Evolutionary conservation across 2,329 filamentous ascomycete species (phyloP), one percentile per base, ranked within the genome.

Genomic region (Fusarium pseudonygamai): DNA sequence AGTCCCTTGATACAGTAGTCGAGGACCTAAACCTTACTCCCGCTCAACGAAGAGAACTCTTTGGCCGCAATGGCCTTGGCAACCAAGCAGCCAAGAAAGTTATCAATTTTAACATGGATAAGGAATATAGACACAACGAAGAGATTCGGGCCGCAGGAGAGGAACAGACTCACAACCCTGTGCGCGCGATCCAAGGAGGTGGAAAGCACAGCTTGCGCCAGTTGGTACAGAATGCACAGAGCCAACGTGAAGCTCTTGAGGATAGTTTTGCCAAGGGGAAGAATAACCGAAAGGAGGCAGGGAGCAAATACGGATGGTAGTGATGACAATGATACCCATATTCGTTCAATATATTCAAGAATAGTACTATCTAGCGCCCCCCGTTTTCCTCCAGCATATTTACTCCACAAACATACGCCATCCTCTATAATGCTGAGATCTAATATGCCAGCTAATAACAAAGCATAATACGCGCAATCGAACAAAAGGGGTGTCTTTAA

Each of bases 111-210:
- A 94, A 97, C 83, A 95, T 94, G 73, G 94, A 97, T 80, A 85
- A 86, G 65, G 95, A 98, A 83, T 98, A 98, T 81, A 89, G 88
- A 30, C 90, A 93, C 77, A 98, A 98, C 81, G 93, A 97, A 83
- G 87, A 87, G 74, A 80, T 97, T 28, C 89, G 94, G 16, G 89
- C 91, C 24, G 85, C 89, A 56, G 92, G 93, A 78, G 90, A 95
- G 80, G 85, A 90, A 78, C 90, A 91, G 60, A 88, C 90, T 56
- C 93, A 97, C 83, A 95, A 96, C 78, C 93, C 95, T 13, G 92
- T 98, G 63, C 92, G 94, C 58, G 92, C 97, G 79, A 91, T 93
- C 30, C 93, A 95, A 7, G 93, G 94, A 46, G 82, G 82, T 68
- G 82, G 82, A 73, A 98, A 98, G 84, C 95, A 98, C 83, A 97